Base-by-base conservation (phyloP, 352 stramenopile species). In the Phytophthora sansomeana region DNA sequence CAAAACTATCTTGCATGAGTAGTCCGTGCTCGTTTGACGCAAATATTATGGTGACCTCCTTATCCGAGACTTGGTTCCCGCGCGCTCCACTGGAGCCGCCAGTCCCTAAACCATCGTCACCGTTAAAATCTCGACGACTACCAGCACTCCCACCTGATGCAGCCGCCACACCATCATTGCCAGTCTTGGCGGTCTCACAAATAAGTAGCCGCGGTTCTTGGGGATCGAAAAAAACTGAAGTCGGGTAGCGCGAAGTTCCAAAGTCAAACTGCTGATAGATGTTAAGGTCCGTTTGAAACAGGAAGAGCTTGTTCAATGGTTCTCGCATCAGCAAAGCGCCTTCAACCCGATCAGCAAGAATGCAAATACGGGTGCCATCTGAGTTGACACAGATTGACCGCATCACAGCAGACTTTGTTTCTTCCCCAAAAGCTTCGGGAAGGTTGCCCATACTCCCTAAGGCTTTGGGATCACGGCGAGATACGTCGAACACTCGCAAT, bases 41-140 rank as follows among this genome's bases (percentile, higher is more conserved):
- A 68, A 98, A 98, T 41, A 97, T 77, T n/a, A 96, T 91, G 4
- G 82, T 95, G 50, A 98, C 81, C 67, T 98, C 90, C 52, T 92
- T 91, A 49, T 93, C 87, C 0, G 82, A 82, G 6, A 83, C 46
- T 9, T 76, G 75, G 28, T 19, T 78, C 10, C 62, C 64, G 30
- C 74, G 65, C 1, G 51, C 30, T 26, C 62, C 56, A 28, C 41
- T 46, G 19, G n/a, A 16, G 21, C 52, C 28, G 6, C 39, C 6
- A 17, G 46, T 7, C 17, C 63, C 58, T 50, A 68, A 44, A 7
- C 54, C 60, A 9, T 66, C 67, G 6, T 83, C 78, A 19, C 30
- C 8, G 16, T 36, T 51, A 6, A 58, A 55, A 13, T 76, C 56
- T 43, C 65, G 64, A 19, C 67, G 72, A 17, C 44, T 32, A 28